Evolutionary conservation across 2,329 filamentous ascomycete species (phyloP), one percentile per base, ranked within the genome.

Genomic region (Proliferodiscus dingleyae): DNA sequence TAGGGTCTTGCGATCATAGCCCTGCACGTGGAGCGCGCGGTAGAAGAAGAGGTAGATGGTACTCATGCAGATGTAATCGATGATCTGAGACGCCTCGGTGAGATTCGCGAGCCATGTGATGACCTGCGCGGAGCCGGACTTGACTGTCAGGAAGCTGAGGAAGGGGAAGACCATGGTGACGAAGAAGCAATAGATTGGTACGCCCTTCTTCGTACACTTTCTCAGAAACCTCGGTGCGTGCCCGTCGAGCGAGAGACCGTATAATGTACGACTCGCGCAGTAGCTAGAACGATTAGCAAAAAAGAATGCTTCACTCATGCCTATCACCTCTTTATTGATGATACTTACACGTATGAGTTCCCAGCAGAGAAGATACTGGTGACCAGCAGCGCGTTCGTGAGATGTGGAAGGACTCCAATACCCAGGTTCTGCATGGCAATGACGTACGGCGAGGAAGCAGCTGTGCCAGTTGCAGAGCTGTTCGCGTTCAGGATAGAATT

Each of bases 41-140:
- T 83, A 74, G 63, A 87, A 91, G 45, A 75, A 78, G 43, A 89
- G 68, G 63, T 85, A 90, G 0, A 85, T 84, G 43, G 80, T 74
- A 57, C 78, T 80, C 62, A 86, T 81, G 59, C 80, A 77, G 21
- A 74, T 73, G 63, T 83, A 88, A 64, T 85, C 84, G 64, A 89
- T 81, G 85, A 59, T 73, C 59, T 87, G 84, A 0, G 83, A 86
- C 0, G 85, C 83, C 13, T 85, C 87, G n/a, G 87, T 68, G 56
- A 87, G 66, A 52, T 67, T 67, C 3, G 64, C 65, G 42, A 69
- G 61, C 54, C 66, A 69, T 48, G 63, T 66, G 51, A 69, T 66
- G 5, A 69, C 67, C 22, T 61, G 58, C 15, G 57, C 61, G 2
- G 56, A 56, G 29, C 60, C 75, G 1, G 81, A 75, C 47, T 73